Conservation (phyloP, 192 early-diverging fungal species). For the Piromyces finnis region DNA sequence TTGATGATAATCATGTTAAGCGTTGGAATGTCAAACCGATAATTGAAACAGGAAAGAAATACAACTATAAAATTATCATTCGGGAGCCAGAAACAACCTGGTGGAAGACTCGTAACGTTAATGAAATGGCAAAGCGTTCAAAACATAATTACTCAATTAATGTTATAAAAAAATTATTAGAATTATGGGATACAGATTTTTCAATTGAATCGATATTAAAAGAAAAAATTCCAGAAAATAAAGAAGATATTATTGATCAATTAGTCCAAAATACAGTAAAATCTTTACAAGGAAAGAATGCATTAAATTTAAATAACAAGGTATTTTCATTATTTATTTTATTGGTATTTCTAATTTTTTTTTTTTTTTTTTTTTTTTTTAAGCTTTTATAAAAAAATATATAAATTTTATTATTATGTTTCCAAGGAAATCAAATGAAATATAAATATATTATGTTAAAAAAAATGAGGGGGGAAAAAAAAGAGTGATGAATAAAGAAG, state of each 20-base stretch:
- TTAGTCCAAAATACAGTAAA: not conserved
- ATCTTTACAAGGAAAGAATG: not conserved
- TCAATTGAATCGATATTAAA: not conserved
- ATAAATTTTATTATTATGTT: too few species aligned
- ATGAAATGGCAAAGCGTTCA: not conserved
- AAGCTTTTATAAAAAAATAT: too few species aligned
- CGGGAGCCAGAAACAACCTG: not conserved
- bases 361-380: too few species aligned
- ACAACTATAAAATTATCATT: not conserved
- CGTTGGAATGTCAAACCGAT: not conserved
- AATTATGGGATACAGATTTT: not conserved
- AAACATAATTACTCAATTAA: not conserved
- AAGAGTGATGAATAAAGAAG: too few species aligned
- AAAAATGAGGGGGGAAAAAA: too few species aligned
- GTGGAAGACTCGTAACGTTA: not conserved
- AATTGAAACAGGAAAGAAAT: not conserved
- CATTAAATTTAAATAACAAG: not conserved
- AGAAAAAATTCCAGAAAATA: not conserved
- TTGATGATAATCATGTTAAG: not conserved
- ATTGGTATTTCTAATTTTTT: too few species aligned
- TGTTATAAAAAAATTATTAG: not conserved
- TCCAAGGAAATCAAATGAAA: too few species aligned
- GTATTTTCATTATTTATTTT: not conserved
- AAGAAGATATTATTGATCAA: not conserved
- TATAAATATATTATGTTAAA: too few species aligned